A percentile compares a stretch with the other conserved stretches of the same genome.
Evolutionary conservation across 768 basidiomycete species (phyloP).

Genomic region (Mycena leptocephala): DNA sequence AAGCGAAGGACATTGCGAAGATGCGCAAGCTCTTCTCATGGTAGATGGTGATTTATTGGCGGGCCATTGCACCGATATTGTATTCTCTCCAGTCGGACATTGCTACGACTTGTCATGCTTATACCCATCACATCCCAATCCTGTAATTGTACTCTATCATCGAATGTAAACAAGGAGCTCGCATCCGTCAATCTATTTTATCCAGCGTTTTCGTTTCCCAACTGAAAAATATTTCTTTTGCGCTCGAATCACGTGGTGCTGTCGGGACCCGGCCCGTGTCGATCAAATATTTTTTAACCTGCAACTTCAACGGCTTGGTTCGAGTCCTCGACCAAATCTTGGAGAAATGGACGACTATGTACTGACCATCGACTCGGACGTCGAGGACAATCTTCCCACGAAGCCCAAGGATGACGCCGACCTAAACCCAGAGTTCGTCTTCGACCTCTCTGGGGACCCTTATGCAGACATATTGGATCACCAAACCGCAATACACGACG

Average conservation of each 20-base stretch:
- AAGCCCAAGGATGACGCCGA: slow-evolving; percentile 68
- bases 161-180: slow-evolving; percentile 21
- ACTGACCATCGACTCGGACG: slow-evolving; percentile 89
- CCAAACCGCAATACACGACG: slow-evolving; percentile 62
- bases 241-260: background rate
- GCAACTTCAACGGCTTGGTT: background rate
- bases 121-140: slow-evolving; percentile 31
- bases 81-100: slow-evolving; percentile 28
- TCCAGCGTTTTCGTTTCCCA: background rate
- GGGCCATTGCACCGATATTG: slow-evolving; percentile 22
- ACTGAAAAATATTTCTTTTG: no score
- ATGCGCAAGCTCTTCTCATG: slow-evolving; percentile 69
- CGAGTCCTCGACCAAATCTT: background rate
- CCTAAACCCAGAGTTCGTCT: slow-evolving; percentile 88
- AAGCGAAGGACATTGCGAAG: slow-evolving; percentile 60
- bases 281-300: background rate
- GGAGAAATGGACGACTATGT: slow-evolving; percentile 78
- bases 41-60: slow-evolving; percentile 38
- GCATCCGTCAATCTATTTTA: background rate
- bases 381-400: slow-evolving; percentile 63
- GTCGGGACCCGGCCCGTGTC: background rate
- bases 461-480: slow-evolving; percentile 70
- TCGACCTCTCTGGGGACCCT: slow-evolving; percentile 84
- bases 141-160: slow-evolving; percentile 27
- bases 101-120: slow-evolving; percentile 26